Evolutionary conservation across 2,329 filamentous ascomycete genomes (phyloP), one percentile per base, ranked within the genome.

Genomic region (Akanthomyces lecanii): DNA sequence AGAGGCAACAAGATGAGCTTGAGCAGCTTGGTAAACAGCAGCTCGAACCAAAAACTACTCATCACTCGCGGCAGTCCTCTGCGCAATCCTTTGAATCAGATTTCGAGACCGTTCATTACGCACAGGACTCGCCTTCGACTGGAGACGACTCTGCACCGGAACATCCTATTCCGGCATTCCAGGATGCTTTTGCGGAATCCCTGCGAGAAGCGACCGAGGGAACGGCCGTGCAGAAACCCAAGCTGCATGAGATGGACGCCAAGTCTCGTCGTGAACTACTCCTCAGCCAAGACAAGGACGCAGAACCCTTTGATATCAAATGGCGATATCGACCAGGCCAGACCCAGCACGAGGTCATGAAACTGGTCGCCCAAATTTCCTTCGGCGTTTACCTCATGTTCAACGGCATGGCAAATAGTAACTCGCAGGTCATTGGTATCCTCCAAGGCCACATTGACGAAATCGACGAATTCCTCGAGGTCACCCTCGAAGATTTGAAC

Each of bases 391-490:
- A 97, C 74, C 81, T 98, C 51, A 78, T 98, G 63, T 85, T 96
- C 62, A 88, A 93, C 70, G 87, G 88, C 65, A 85, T 96, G 73
- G 93, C 95, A 60, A 96, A 94, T 75, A 96, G 91, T 68, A 90
- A 96, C 68, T 82, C 87, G 40, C 91, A 96, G 72, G 94, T 97
- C 14, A 88, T 97, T 66, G 87, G 84, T 67, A 98, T 98, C 60
- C 81, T 98, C 62, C 92, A 97, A 71, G 87, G 86, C 16, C 94
- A 98, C 74, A 95, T 98, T 65, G 91, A 97, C 71, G 94, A 98
- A 74, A 86, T 98, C 36, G 95, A 98, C 75, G 88, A 89, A 69
- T 97, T 97, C 71, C 79, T 98, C 40, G 91, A 96, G 74, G 86
- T 90, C 21, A 90, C 91, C 0, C 85, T 91, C 50, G 92, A 96